A percentile compares a stretch with the other conserved stretches of the same genome.
phyloP scores from a whole-genome alignment of 2,329 filamentous ascomycete species.

The Aureobasidium sp. region DNA sequence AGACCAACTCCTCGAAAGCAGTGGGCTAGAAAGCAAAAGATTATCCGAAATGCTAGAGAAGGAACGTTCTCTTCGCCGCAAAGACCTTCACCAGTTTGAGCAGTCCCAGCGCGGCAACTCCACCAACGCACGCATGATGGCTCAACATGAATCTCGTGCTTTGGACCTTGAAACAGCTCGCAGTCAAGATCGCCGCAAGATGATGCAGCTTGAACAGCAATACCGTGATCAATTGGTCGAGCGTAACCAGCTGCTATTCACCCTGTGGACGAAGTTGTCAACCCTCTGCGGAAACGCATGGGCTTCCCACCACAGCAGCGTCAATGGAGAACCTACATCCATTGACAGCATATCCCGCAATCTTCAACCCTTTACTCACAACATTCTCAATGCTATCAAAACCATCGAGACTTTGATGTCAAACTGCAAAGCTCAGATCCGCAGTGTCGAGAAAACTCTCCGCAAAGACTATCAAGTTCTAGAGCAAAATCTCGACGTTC shows the following conservation, averaged over 20 bases:
- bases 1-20: slow-evolving; percentile 79
- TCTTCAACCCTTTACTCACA: slow-evolving; percentile 82
- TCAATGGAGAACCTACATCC: slow-evolving; percentile 79
- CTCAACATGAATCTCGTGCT: slow-evolving; percentile 76
- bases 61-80: slow-evolving; percentile 75
- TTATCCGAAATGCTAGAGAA: slow-evolving; percentile 85
- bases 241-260: slow-evolving; percentile 78
- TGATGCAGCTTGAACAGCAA: slow-evolving; percentile 67
- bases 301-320: slow-evolving; percentile 80
- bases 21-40: slow-evolving; percentile 77
- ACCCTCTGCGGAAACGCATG: slow-evolving; percentile 84
- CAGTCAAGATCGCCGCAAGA: slow-evolving; percentile 68
- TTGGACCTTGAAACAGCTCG: slow-evolving; percentile 77
- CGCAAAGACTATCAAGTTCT: slow-evolving; percentile 83
- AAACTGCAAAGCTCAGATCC: slow-evolving; percentile 72
- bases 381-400: slow-evolving; percentile 78
- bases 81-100: slow-evolving; percentile 82
- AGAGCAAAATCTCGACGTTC: slow-evolving; percentile 70
- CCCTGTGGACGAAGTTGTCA: slow-evolving; percentile 85
- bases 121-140: slow-evolving; percentile 77
- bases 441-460: slow-evolving; percentile 80
- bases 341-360: slow-evolving; percentile 80
- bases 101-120: slow-evolving; percentile 81
- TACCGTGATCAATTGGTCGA: slow-evolving; percentile 84
- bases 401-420: slow-evolving; percentile 74